A percentile compares a stretch with the other conserved stretches of the same genome.
Evolutionary conservation across 305 asterid species (phyloP).

Genomic region (Plantago rigida): DNA sequence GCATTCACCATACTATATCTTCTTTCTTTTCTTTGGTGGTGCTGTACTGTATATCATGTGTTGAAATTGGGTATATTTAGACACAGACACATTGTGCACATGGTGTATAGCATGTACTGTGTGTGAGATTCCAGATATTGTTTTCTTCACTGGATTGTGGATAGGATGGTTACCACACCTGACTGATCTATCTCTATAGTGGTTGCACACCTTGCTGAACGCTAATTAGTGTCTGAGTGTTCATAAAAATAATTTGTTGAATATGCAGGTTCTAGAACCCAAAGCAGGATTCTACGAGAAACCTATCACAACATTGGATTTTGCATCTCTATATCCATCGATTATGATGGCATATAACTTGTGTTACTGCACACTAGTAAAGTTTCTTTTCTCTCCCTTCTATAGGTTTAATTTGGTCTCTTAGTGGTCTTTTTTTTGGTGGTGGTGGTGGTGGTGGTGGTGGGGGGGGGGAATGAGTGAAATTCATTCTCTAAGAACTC

Average conservation of each 20-base stretch:
- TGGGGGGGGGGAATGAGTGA: neutral
- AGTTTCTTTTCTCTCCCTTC: conserved; percentile 13
- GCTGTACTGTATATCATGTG: no score
- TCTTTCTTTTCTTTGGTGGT: no score
- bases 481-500: conserved; percentile 7
- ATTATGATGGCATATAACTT: conserved; percentile 98
- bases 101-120: neutral
- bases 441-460: neutral
- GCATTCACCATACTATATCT: no score
- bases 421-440: neutral
- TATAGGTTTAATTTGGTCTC: neutral
- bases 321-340: conserved; percentile 96
- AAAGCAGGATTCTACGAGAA: conserved; percentile 88
- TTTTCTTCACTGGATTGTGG: conserved; percentile 15
- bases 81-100: no score
- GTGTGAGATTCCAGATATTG: conserved; percentile 15
- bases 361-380: conserved; percentile 94
- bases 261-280: conserved; percentile 81
- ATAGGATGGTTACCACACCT: neutral
- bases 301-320: conserved; percentile 97
- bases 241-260: conserved; percentile 20
- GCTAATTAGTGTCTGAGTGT: neutral
- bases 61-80: no score
- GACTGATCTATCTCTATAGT: conserved; percentile 8
- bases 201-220: conserved; percentile 18